A percentile compares a stretch with the other conserved stretches of the same genome.
These are phyloP conservation scores for Saccharomycopsis sp. DNA, from an alignment of 805 yeast species.

Conservation along the genomic window DNA sequence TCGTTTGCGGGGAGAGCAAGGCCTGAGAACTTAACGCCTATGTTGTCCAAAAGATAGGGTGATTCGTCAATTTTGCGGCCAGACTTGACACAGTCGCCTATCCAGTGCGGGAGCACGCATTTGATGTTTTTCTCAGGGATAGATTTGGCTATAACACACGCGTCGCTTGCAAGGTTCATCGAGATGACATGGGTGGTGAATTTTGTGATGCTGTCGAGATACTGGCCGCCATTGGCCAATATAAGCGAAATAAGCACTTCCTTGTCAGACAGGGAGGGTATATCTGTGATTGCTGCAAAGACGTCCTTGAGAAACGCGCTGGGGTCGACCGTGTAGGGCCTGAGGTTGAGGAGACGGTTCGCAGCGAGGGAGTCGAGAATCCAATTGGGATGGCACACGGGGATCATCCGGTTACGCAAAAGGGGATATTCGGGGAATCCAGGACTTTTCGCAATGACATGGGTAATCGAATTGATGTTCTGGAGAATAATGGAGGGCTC, in stretches of 20 bases:
- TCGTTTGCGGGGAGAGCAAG: constrained; percentile 3
- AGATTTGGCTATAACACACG: constrained; percentile 48
- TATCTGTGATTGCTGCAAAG: constrained; percentile 53
- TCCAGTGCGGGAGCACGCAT: constrained; percentile 74
- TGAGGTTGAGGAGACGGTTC: constrained; percentile 40
- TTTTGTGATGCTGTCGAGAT: constrained; percentile 49
- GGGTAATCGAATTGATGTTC: constrained; percentile 27
- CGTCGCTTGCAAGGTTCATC: constrained; percentile 44
- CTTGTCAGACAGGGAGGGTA: constrained; percentile 54
- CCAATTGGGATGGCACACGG: constrained; percentile 62
- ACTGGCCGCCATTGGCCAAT: constrained; percentile 67
- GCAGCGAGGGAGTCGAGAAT: constrained; percentile 39
- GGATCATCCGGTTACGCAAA: constrained; percentile 49
- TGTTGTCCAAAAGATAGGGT: constrained; percentile 43
- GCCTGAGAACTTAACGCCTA: constrained; percentile 8
- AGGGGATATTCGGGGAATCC: constrained; percentile 46
- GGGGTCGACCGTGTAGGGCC: constrained; percentile 69
- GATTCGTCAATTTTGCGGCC: constrained; percentile 45
- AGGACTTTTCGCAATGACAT: constrained; percentile 45
- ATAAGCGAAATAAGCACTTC: constrained; percentile 59
- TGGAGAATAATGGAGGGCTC: constrained; percentile 23
- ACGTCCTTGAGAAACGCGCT: constrained; percentile 54
- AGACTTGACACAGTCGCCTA: constrained; percentile 58
- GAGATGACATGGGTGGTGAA: constrained; percentile 78
- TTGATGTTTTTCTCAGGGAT: constrained; percentile 38